These are phyloP conservation scores for Xylariaceae sp. DNA, from an alignment of 2,329 filamentous ascomycete genomes.

Conservation along the genomic window DNA sequence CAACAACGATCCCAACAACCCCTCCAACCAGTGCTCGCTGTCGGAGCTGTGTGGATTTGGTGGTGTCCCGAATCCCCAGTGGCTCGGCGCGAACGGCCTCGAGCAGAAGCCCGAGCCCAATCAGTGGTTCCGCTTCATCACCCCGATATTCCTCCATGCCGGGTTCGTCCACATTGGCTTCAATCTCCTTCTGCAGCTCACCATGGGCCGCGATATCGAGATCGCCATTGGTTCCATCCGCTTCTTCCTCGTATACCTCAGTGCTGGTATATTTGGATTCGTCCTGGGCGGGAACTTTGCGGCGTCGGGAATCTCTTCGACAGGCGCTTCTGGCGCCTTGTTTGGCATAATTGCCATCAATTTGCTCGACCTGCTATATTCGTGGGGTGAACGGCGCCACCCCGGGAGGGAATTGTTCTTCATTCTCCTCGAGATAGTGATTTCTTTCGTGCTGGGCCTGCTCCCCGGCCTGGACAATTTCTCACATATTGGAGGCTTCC, in stretches of 20 bases:
- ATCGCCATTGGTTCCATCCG: slow-evolving; percentile 81
- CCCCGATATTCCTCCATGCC: slow-evolving; percentile 91
- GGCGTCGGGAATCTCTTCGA: slow-evolving; percentile 72
- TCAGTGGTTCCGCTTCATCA: slow-evolving; percentile 96
- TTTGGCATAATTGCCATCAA: slow-evolving; percentile 90
- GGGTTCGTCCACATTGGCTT: slow-evolving; percentile 93
- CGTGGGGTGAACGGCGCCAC: slow-evolving; percentile 73
- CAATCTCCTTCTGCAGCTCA: slow-evolving; percentile 88
- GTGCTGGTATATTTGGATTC: slow-evolving; percentile 90
- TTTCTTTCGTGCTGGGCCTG: slow-evolving; percentile 88
- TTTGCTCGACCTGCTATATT: slow-evolving; percentile 86
- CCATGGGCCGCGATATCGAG: slow-evolving; percentile 89
- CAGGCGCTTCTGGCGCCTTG: slow-evolving; percentile 82
- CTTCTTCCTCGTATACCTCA: slow-evolving; percentile 85
- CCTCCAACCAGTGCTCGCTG: slow-evolving; percentile 62
- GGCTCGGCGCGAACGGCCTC: slow-evolving; percentile 43
- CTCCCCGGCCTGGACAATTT: slow-evolving; percentile 96
- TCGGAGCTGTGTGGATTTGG: slow-evolving; percentile 79
- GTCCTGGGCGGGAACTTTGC: slow-evolving; percentile 94
- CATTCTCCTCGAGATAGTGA: slow-evolving; percentile 76
- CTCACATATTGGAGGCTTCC: slow-evolving; percentile 90
- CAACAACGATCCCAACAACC: slow-evolving; percentile 46
- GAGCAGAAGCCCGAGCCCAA: slow-evolving; percentile 63
- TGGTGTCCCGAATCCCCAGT: slow-evolving; percentile 65
- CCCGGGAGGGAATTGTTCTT: slow-evolving; percentile 84